Evolutionary conservation across 73 alveolate genomes (phyloP).

Genomic region (Paraurostyla sp.): DNA sequence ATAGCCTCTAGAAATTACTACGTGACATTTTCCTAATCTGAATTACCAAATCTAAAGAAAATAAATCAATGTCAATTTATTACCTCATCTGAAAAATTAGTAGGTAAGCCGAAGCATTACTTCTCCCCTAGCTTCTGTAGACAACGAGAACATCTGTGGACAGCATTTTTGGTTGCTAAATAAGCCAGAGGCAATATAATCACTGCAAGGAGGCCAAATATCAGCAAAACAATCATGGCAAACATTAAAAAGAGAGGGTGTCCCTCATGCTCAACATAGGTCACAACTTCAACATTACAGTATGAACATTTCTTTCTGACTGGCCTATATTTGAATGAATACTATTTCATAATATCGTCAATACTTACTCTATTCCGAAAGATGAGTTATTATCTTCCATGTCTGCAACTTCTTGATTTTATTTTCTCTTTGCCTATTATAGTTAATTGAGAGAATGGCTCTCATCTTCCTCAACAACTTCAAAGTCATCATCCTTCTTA

Average conservation of each 20-base stretch:
- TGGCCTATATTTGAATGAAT: slow-evolving; percentile 52
- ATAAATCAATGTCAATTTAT: not conserved
- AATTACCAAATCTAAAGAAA: slow-evolving; percentile 57
- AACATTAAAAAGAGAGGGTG: slow-evolving; percentile 61
- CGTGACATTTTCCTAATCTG: slow-evolving; percentile 78
- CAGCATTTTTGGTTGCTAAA: slow-evolving; percentile 71
- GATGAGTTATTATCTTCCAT: not conserved
- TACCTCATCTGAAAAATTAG: slow-evolving; percentile 67
- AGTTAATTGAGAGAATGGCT: too few relatives aligned
- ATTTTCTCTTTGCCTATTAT: not conserved
- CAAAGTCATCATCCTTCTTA: slow-evolving; percentile 52
- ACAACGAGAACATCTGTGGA: slow-evolving; percentile 78
- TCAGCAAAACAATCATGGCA: slow-evolving; percentile 44
- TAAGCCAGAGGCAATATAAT: slow-evolving; percentile 74
- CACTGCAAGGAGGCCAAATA: slow-evolving; percentile 72
- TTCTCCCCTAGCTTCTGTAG: slow-evolving; percentile 61
- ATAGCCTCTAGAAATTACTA: slow-evolving; percentile 69
- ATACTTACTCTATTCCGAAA: slow-evolving; percentile 19
- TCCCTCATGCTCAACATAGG: slow-evolving; percentile 78
- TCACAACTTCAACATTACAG: slow-evolving; percentile 76
- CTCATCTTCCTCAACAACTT: not conserved
- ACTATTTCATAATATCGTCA: too few relatives aligned
- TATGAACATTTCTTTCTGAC: slow-evolving; percentile 67
- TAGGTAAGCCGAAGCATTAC: slow-evolving; percentile 72
- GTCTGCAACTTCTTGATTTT: not conserved